Percentiles rank a stretch among this genome's conserved stretches.
phyloP scores from a whole-genome alignment of 2,329 filamentous ascomycete genomes.

The Curvularia lunata region DNA sequence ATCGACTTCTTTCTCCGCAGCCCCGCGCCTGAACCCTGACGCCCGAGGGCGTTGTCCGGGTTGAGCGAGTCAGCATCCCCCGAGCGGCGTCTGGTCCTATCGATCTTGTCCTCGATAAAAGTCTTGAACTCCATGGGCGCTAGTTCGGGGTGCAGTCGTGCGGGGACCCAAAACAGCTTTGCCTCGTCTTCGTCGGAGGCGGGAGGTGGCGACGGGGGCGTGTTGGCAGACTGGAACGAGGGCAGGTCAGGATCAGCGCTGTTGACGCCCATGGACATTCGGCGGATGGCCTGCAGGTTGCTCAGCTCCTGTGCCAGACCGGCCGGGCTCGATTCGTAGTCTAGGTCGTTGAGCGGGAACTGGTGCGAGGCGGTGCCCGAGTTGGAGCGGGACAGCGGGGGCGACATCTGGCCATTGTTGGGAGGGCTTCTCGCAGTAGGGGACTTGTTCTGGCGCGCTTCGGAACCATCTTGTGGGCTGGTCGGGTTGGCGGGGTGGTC shows the following conservation, averaged over 20 bases:
- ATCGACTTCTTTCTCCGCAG: constrained; percentile 91
- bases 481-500: constrained; percentile 20
- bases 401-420: constrained; percentile 42
- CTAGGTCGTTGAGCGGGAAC: constrained; percentile 79
- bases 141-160: constrained; percentile 89
- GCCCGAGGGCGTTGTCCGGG: constrained; percentile 60
- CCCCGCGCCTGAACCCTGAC: constrained; percentile 63
- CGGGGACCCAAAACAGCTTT: constrained; percentile 92
- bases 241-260: constrained; percentile 75
- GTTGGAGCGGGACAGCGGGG: constrained; percentile 47
- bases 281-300: constrained; percentile 86
- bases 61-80: constrained; percentile 68
- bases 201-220: constrained; percentile 70
- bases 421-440: constrained; percentile 24
- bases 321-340: constrained; percentile 87
- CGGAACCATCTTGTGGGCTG: constrained; percentile 27
- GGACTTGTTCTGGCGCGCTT: constrained; percentile 19
- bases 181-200: constrained; percentile 83
- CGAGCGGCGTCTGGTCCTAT: constrained; percentile 85
- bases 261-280: constrained; percentile 93
- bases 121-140: constrained; percentile 96
- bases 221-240: constrained; percentile 67
- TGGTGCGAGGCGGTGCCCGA: constrained; percentile 61
- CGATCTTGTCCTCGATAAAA: constrained; percentile 91
- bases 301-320: constrained; percentile 91